Percentiles rank a stretch among this genome's conserved stretches.
Evolutionary conservation across 805 yeast species (phyloP).

Genomic region (Saccharomycopsis fibuligera): DNA sequence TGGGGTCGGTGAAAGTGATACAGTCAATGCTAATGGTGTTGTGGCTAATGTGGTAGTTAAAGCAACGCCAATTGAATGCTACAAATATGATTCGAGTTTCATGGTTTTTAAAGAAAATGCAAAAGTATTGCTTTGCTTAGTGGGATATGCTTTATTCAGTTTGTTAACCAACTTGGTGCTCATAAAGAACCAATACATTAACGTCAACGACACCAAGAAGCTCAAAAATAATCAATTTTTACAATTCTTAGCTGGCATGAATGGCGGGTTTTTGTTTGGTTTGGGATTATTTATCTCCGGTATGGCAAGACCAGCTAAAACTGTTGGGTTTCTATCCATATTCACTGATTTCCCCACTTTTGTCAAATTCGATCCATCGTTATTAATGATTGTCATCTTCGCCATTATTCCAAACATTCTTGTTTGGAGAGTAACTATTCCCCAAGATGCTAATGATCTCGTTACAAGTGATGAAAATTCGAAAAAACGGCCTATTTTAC

Average conservation of each 20-base stretch:
- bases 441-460: slow-evolving; percentile 21
- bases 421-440: slow-evolving; percentile 29
- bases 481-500: slow-evolving; percentile 23
- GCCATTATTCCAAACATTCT: slow-evolving; percentile 40
- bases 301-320: slow-evolving; percentile 38
- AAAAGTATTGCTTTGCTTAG: too few species aligned
- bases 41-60: too few species aligned
- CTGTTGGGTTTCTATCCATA: slow-evolving; percentile 40
- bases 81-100: slow-evolving; percentile 23
- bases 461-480: not conserved
- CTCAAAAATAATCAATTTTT: not conserved
- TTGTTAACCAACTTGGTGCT: too few species aligned
- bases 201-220: not conserved
- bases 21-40: slow-evolving; percentile 2
- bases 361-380: slow-evolving; percentile 42
- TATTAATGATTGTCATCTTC: slow-evolving; percentile 37
- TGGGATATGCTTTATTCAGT: not conserved
- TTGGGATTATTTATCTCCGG: slow-evolving; percentile 30
- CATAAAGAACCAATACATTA: too few species aligned
- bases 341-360: too few species aligned
- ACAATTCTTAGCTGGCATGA: slow-evolving; percentile 21
- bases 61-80: too few species aligned
- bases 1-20: not conserved
- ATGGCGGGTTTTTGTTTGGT: slow-evolving; percentile 26
- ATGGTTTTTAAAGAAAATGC: too few species aligned